These are phyloP conservation scores for Oxytropis ochrocephala DNA, from an alignment of 306 rosid genomes.

Conservation along the genomic window DNA sequence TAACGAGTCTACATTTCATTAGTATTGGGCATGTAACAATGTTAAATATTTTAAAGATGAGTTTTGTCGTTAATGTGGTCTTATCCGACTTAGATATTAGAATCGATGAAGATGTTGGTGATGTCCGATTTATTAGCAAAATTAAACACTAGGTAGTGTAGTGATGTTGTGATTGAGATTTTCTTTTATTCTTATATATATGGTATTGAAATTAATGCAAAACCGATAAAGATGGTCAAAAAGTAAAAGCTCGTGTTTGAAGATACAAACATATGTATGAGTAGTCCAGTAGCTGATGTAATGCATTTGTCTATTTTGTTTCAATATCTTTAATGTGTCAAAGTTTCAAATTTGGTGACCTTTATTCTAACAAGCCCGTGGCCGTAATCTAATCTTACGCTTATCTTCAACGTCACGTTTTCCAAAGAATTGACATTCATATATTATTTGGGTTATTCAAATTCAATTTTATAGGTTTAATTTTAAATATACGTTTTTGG, in stretches of 20 bases:
- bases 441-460: not conserved
- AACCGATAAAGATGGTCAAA: conserved; percentile 4
- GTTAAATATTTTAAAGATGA: too few relatives aligned
- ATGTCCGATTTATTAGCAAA: too few relatives aligned
- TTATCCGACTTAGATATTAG: too few relatives aligned
- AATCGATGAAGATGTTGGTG: too few relatives aligned
- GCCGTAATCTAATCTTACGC: not conserved
- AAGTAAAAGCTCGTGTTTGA: conserved; percentile 17
- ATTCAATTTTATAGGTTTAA: not conserved
- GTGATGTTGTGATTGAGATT: not conserved
- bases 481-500: too few relatives aligned
- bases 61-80: too few relatives aligned
- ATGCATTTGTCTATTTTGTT: not conserved
- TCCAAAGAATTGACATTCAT: not conserved
- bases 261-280: not conserved
- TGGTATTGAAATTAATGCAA: not conserved
- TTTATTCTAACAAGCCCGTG: conserved; percentile 2
- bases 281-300: conserved; percentile 4
- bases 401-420: conserved; percentile 19
- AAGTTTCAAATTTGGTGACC: conserved; percentile 14
- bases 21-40: too few relatives aligned
- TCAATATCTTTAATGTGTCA: not conserved
- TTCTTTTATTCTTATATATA: not conserved
- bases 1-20: too few relatives aligned
- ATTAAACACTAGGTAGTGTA: not conserved